These are phyloP conservation scores for Eleusine indica DNA, from an alignment of 176 grass and related monocot species.

Conservation along the genomic window DNA sequence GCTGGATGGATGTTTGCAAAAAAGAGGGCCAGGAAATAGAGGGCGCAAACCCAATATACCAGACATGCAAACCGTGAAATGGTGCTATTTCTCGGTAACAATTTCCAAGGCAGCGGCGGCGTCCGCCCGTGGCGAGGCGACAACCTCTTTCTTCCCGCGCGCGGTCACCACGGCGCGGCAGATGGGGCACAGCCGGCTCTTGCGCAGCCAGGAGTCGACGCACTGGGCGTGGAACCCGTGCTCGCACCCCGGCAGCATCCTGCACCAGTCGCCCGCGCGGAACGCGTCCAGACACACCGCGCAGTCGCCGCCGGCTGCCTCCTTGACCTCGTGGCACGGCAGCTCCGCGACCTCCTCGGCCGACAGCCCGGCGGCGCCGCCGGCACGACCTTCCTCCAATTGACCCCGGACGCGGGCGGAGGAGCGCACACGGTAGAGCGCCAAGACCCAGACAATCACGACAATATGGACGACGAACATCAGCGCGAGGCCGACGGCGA, in stretches of 20 bases:
- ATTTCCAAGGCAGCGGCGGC: neutral
- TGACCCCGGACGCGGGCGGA: neutral
- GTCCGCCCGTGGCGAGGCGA: neutral
- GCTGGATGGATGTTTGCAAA: neutral
- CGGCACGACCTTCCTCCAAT: neutral
- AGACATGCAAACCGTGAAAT: neutral
- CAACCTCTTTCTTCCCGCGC: neutral
- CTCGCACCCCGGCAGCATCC: constrained; percentile 49
- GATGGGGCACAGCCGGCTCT: constrained; percentile 43
- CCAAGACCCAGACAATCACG: neutral
- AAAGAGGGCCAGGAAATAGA: neutral
- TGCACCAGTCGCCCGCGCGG: constrained; percentile 33
- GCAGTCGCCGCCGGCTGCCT: constrained; percentile 25
- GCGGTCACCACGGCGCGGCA: constrained; percentile 41
- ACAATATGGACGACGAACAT: neutral
- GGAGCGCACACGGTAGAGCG: neutral
- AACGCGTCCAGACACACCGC: constrained; percentile 53
- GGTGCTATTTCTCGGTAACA: neutral
- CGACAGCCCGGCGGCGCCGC: neutral
- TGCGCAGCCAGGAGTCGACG: constrained; percentile 60
- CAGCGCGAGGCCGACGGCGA: neutral
- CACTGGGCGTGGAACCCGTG: constrained; percentile 67
- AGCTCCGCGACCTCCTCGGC: neutral
- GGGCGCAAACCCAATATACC: neutral
- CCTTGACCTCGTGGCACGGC: neutral